Percentiles rank a stretch among this genome's conserved stretches.
phyloP scores from a whole-genome alignment of 2,329 filamentous ascomycete genomes.

The Ampelomyces quisqualis region DNA sequence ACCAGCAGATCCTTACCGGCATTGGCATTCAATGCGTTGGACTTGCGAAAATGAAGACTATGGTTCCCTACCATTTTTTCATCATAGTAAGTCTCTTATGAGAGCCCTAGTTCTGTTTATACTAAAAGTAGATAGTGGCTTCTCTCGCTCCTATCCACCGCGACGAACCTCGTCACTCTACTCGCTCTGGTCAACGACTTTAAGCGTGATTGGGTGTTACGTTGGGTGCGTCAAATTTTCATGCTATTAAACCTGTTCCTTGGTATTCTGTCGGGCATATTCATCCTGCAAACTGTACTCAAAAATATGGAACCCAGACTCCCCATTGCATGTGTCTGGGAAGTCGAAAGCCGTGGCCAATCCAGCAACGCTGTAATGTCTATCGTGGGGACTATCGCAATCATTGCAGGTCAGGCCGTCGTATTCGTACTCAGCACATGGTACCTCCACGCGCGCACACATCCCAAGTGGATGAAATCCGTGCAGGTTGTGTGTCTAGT shows the following conservation, averaged over 20 bases:
- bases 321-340: conserved; percentile 64
- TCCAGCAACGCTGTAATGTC: conserved; percentile 51
- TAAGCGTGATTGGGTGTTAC: conserved; percentile 65
- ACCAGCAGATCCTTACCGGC: conserved; percentile 68
- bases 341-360: conserved; percentile 43
- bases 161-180: conserved; percentile 65
- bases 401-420: conserved; percentile 60
- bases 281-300: conserved; percentile 58
- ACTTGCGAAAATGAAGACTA: conserved; percentile 58
- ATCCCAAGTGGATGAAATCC: conserved; percentile 55
- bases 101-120: no score
- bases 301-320: conserved; percentile 56
- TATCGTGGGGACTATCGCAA: conserved; percentile 61
- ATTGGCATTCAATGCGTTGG: conserved; percentile 68
- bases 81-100: no score
- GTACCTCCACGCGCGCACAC: conserved; percentile 61
- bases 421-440: conserved; percentile 63
- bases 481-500: conserved; percentile 57
- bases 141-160: conserved; percentile 63
- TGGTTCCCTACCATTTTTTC: conserved; percentile 70
- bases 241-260: conserved; percentile 67
- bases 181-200: conserved; percentile 67
- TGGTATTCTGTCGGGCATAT: conserved; percentile 58
- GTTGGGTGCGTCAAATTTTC: conserved; percentile 65
- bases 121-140: no score